phyloP scores from a whole-genome alignment of 2,329 filamentous ascomycete species.

The Paraphoma chrysanthemicola region DNA sequence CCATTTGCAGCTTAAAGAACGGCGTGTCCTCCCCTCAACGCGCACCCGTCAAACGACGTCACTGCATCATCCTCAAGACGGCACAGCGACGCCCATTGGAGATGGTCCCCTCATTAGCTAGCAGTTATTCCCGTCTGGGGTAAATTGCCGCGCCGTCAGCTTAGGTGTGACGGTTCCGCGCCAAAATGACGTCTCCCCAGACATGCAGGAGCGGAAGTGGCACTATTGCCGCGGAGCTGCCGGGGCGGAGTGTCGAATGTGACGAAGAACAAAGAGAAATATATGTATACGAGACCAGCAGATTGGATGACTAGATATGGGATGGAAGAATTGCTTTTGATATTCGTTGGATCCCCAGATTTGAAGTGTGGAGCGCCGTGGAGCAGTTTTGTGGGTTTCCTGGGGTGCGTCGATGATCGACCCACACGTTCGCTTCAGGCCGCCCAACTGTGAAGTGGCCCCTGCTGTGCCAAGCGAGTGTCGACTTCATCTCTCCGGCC shows the following conservation, averaged over 20 bases:
- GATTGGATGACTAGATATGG: background rate
- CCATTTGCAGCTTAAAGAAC: slow-evolving; percentile 8
- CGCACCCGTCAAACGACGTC: slow-evolving; percentile 13
- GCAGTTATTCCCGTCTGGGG: slow-evolving; percentile 3
- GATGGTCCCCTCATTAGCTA: slow-evolving; percentile 14
- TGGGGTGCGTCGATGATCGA: slow-evolving; percentile 17
- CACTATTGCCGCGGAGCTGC: slow-evolving; percentile 6
- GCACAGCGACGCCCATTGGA: slow-evolving; percentile 9
- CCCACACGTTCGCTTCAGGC: slow-evolving; percentile 1
- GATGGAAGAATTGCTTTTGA: no score
- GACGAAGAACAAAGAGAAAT: background rate
- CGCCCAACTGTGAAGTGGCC: background rate
- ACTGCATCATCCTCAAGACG: slow-evolving; percentile 5
- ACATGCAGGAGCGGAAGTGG: slow-evolving; percentile 2
- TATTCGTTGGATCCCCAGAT: background rate
- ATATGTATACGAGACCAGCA: no score
- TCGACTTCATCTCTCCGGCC: slow-evolving; percentile 3
- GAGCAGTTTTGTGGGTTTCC: slow-evolving; percentile 10
- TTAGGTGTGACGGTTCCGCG: slow-evolving; percentile 8
- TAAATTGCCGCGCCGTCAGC: slow-evolving; percentile 14
- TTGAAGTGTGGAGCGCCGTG: slow-evolving; percentile 9
- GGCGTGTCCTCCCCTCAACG: slow-evolving; percentile 7
- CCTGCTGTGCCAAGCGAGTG: background rate
- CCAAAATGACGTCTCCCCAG: slow-evolving; percentile 20
- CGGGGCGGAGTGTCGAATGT: background rate